phyloP scores from a whole-genome alignment of 177 flowering plant genomes.

The Vitis hybrid region DNA sequence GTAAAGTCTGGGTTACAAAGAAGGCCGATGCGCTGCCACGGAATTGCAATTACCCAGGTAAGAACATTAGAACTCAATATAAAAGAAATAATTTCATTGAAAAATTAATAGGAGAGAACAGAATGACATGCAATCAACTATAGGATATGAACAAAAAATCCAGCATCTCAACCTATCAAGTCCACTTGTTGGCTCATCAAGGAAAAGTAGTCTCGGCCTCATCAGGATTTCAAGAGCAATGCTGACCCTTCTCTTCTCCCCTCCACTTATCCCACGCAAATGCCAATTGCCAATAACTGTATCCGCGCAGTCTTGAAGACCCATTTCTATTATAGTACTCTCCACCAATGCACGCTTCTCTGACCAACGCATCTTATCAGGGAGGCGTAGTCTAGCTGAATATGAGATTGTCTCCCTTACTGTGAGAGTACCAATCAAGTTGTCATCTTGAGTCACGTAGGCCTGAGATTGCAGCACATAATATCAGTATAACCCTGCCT shows the following conservation, averaged over 20 bases:
- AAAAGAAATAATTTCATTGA: too few species aligned
- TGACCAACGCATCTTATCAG: constrained; percentile 63
- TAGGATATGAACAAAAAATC: too few species aligned
- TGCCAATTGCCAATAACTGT: constrained; percentile 94
- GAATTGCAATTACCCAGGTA: neutral
- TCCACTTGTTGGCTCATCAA: constrained; percentile 96
- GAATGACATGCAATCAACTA: too few species aligned
- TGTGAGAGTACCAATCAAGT: constrained; percentile 82
- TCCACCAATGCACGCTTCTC: constrained; percentile 80
- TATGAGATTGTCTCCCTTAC: constrained; percentile 84
- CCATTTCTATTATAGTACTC: constrained; percentile 86
- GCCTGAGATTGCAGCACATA: constrained; percentile 43
- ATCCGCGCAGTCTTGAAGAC: constrained; percentile 90
- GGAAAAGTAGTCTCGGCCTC: constrained; percentile 90
- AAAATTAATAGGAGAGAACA: too few species aligned
- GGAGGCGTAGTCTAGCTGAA: constrained; percentile 80
- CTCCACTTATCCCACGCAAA: constrained; percentile 90
- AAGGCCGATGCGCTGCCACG: constrained; percentile 87
- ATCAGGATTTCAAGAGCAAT: constrained; percentile 86
- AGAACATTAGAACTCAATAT: too few species aligned
- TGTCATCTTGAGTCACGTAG: constrained; percentile 96
- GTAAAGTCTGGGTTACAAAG: constrained; percentile 87
- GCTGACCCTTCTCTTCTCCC: constrained; percentile 94
- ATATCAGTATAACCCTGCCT: neutral
- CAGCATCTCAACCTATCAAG: constrained; percentile 65